These are phyloP conservation scores for Fusarium secorum DNA, from an alignment of 2,329 filamentous ascomycete species.

Conservation along the genomic window DNA sequence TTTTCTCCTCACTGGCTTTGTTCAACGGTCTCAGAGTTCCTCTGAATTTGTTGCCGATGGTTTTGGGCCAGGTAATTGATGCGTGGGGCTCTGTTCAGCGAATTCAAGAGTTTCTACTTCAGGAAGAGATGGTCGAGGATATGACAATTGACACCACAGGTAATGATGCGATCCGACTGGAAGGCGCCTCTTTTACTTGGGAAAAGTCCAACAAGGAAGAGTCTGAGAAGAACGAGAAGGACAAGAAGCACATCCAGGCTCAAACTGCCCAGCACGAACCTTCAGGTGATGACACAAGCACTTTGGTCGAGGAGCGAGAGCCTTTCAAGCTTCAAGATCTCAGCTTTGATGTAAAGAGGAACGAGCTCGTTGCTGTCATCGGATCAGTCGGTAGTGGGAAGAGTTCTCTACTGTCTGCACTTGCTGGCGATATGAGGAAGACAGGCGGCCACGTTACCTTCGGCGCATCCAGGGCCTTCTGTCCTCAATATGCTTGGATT, in stretches of 20 bases:
- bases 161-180: constrained; percentile 75
- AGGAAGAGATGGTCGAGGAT: constrained; percentile 84
- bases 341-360: constrained; percentile 72
- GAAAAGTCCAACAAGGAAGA: constrained; percentile 71
- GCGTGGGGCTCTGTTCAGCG: constrained; percentile 85
- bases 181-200: constrained; percentile 85
- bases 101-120: constrained; percentile 86
- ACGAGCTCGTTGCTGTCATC: constrained; percentile 86
- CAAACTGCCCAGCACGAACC: constrained; percentile 44
- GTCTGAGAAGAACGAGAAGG: constrained; percentile 51
- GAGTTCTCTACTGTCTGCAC: constrained; percentile 83
- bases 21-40: constrained; percentile 94
- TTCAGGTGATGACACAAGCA: constrained; percentile 60
- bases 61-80: constrained; percentile 89
- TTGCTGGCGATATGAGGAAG: constrained; percentile 93
- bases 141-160: constrained; percentile 63
- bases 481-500: constrained; percentile 97
- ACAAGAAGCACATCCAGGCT: constrained; percentile 51
- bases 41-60: constrained; percentile 85
- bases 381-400: constrained; percentile 91
- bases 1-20: constrained; percentile 94
- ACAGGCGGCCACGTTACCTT: constrained; percentile 77
- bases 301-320: constrained; percentile 64
- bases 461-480: constrained; percentile 85
- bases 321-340: constrained; percentile 78